phyloP scores from a whole-genome alignment of 2,329 filamentous ascomycete genomes.

The Acephala macrosclerotiorum region DNA sequence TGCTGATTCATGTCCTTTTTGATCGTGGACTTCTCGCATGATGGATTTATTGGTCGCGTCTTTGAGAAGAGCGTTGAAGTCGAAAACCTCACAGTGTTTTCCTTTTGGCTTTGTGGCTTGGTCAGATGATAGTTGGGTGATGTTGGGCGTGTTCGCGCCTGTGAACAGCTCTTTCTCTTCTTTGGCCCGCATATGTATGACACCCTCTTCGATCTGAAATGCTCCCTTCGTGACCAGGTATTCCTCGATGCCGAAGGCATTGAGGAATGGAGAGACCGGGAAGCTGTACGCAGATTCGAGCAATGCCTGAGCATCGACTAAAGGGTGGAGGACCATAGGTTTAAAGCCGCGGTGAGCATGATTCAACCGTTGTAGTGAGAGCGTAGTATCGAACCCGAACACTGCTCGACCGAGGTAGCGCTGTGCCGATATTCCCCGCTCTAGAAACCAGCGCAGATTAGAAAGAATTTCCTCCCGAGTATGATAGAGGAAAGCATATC shows the following conservation, averaged over 20 bases:
- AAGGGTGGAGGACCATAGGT: constrained; percentile 20
- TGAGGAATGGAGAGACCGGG: constrained; percentile 1
- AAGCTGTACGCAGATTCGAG: neutral
- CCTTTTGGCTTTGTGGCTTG: neutral
- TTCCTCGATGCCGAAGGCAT: constrained; percentile 25
- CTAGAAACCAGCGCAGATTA: constrained; percentile 25
- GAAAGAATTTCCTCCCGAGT: constrained; percentile 19
- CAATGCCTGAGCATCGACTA: constrained; percentile 21
- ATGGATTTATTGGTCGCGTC: neutral
- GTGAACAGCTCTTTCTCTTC: neutral
- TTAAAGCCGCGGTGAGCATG: neutral
- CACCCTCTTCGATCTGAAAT: constrained; percentile 12
- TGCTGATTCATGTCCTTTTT: neutral
- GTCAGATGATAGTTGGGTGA: neutral
- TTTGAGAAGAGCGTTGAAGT: constrained; percentile 1
- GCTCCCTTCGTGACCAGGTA: constrained; percentile 23
- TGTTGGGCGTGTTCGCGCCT: neutral
- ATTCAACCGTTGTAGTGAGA: constrained; percentile 13
- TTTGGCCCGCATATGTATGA: constrained; percentile 1
- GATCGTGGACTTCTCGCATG: neutral
- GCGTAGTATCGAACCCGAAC: constrained; percentile 17
- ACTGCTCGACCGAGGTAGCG: constrained; percentile 15
- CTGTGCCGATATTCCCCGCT: constrained; percentile 13
- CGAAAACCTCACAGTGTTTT: constrained; percentile 3
- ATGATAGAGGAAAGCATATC: constrained; percentile 21